Evolutionary conservation across 176 grass and related monocot genomes (phyloP), one percentile per base, ranked within the genome.

Genomic region (Guadua angustifolia): DNA sequence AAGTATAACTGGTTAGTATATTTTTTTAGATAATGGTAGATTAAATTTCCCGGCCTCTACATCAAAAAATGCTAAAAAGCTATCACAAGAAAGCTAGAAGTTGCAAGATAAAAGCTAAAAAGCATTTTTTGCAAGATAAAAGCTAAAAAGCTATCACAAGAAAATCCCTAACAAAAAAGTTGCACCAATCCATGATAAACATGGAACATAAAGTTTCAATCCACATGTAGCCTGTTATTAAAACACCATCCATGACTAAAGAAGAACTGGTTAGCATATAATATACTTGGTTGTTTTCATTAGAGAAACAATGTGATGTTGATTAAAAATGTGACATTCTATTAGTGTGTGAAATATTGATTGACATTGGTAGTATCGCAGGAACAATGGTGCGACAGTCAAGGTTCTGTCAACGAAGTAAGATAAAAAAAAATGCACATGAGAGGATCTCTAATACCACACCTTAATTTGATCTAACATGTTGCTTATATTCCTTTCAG

Each of bases 301-400:
- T 22, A 21, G 55, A 70, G 25, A 38, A 14, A 80, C 26, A 60
- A n/a, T 39, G 14, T 51, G 69, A 53, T 0, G 4, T 36, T 63
- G 8, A 29, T 71, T 50, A 9, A 65, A 39, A 66, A 53, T 24
- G 5, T 43, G 3, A 13, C 1, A 21, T 52, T 63, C 9, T 35
- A n/a, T 1, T 68, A 4, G 40, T 19, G 11, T 45, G 35, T 64
- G 62, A 43, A 38, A 55, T 33, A 33, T 61, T 60, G n/a, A n/a
- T n/a, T n/a, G n/a, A n/a, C n/a, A 29, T 19, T 58, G 47, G 47
- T 70, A 22, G 5, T 53, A 52, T 71, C 80, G 44, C 45, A 95
- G 96, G 93, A 89, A 79, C 76, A 82, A 61, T 98, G 93, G 95
- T 98, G 95, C 74, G 71, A 89, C 40, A 88, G 46, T 63, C 91